Conservation (phyloP, 306 rosid genomes). For the Abrus pulchellus region DNA sequence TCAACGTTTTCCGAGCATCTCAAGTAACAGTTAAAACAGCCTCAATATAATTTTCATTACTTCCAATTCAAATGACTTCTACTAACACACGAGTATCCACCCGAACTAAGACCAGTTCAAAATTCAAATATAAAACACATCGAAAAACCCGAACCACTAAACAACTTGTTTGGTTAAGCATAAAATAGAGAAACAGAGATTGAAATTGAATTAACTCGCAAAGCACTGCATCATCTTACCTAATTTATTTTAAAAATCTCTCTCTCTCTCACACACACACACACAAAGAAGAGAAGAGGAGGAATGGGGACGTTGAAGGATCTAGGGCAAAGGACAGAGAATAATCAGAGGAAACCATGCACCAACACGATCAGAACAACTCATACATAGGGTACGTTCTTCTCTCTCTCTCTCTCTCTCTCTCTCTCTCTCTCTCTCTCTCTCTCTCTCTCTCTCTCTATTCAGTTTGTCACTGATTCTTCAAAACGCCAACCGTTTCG, state of each 20-base stretch:
- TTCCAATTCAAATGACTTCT: background rate
- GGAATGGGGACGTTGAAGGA: slow-evolving; percentile 44
- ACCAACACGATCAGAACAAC: background rate
- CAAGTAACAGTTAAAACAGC: slow-evolving; percentile 41
- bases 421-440: background rate
- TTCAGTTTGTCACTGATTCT: slow-evolving; percentile 1
- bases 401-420: background rate
- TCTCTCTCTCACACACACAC: background rate
- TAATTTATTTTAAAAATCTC: background rate
- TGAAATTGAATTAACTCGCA: background rate
- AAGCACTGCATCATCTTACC: background rate
- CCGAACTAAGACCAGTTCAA: background rate
- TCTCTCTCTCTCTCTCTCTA: background rate
- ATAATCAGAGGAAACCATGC: slow-evolving; percentile 32
- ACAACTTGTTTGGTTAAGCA: background rate
- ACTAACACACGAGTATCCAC: slow-evolving; percentile 9
- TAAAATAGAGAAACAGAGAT: background rate
- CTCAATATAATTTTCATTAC: slow-evolving; percentile 4
- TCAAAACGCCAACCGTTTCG: slow-evolving; percentile 36
- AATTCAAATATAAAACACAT: slow-evolving; percentile 45
- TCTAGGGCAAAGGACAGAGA: slow-evolving; percentile 50
- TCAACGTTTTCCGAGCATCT: slow-evolving; percentile 21
- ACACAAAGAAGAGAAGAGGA: slow-evolving; percentile 11
- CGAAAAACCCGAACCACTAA: background rate
- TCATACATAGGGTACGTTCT: background rate